phyloP scores from a whole-genome alignment of 2,329 filamentous ascomycete species.

The Aureobasidium pullulans region DNA sequence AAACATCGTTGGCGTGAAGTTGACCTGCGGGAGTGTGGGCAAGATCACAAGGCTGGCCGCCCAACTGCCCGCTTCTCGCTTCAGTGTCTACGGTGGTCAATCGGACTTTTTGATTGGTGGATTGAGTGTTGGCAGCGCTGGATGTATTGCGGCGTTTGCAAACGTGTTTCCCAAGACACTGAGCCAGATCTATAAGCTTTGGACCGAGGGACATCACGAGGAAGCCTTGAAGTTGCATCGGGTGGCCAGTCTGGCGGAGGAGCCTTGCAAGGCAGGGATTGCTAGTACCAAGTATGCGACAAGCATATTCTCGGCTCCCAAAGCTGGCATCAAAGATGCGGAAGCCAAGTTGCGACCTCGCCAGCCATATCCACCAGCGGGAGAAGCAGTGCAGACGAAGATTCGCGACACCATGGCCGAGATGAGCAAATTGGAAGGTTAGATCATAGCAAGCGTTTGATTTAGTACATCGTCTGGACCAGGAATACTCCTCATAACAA shows the following conservation, averaged over 20 bases:
- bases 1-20: constrained; percentile 57
- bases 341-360: constrained; percentile 52
- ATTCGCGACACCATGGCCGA: constrained; percentile 35
- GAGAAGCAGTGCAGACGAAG: constrained; percentile 37
- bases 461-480: background rate
- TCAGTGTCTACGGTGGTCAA: constrained; percentile 60
- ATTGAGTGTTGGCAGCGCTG: constrained; percentile 39
- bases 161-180: constrained; percentile 52
- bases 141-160: constrained; percentile 46
- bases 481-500: background rate
- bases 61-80: constrained; percentile 46
- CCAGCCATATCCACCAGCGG: constrained; percentile 51
- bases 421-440: constrained; percentile 34
- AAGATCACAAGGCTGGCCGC: constrained; percentile 53
- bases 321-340: constrained; percentile 54
- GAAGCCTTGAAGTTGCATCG: constrained; percentile 56
- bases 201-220: constrained; percentile 46
- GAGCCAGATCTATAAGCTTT: constrained; percentile 54
- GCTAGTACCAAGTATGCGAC: constrained; percentile 64
- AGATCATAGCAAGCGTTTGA: background rate
- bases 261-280: constrained; percentile 56
- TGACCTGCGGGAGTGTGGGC: constrained; percentile 57
- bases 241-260: constrained; percentile 57
- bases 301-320: constrained; percentile 49
- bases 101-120: constrained; percentile 56